These are phyloP conservation scores for Triticum urartu DNA, from an alignment of 176 grass and related monocot genomes.

Conservation along the genomic window DNA sequence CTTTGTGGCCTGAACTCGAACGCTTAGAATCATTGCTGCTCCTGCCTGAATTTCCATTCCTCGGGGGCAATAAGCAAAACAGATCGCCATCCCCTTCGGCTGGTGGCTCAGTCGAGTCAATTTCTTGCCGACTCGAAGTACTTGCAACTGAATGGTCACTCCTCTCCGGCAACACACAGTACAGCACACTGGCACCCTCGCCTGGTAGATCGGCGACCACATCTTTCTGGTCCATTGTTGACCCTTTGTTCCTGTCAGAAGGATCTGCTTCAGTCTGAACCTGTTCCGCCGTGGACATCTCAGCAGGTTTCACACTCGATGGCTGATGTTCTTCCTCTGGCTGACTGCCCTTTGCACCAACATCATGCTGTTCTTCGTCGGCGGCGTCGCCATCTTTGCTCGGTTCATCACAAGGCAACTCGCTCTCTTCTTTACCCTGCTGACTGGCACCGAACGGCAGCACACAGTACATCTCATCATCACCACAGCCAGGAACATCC, in stretches of 20 bases:
- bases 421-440: conserved; percentile 23
- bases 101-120: conserved; percentile 19
- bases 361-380: conserved; percentile 20
- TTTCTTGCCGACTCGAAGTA: conserved; percentile 32
- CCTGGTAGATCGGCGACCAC: conserved; percentile 32
- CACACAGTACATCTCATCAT: conserved; percentile 49
- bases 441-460: conserved; percentile 38
- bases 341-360: neutral
- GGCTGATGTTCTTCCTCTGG: conserved; percentile 6
- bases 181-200: conserved; percentile 45
- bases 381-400: neutral
- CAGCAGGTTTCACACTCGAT: neutral
- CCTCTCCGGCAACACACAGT: conserved; percentile 44
- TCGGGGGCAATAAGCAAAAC: conserved; percentile 58
- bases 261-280: neutral
- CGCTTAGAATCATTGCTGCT: conserved; percentile 41
- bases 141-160: conserved; percentile 36
- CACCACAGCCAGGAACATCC: conserved; percentile 22
- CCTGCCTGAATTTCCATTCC: conserved; percentile 41
- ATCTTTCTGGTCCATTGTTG: neutral
- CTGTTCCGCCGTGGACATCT: neutral
- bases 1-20: conserved; percentile 28
- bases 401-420: neutral
- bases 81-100: conserved; percentile 49
- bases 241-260: conserved; percentile 4